These are phyloP conservation scores for Neurospora crassa DNA, from an alignment of 2,329 filamentous ascomycete species.

Conservation along the genomic window DNA sequence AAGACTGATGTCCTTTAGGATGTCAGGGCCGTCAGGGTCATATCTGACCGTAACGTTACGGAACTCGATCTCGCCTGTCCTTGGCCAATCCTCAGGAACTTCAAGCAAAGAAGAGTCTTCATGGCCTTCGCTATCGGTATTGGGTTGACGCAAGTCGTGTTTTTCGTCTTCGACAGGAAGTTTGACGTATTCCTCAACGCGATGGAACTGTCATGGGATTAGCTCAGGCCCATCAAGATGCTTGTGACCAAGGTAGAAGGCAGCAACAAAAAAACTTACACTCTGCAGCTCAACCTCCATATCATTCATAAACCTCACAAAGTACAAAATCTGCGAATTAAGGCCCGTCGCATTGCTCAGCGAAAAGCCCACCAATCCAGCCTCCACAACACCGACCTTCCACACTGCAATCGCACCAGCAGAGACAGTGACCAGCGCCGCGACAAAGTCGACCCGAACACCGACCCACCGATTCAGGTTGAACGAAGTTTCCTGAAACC, in stretches of 20 bases:
- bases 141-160: constrained; percentile 2
- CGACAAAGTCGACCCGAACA: constrained; percentile 44
- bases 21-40: constrained; percentile 19
- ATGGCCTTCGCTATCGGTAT: not conserved
- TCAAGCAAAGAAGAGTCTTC: constrained; percentile 3
- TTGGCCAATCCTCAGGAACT: constrained; percentile 20
- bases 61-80: constrained; percentile 20
- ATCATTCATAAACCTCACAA: constrained; percentile 46
- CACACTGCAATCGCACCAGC: constrained; percentile 44
- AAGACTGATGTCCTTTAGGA: constrained; percentile 21
- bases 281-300: constrained; percentile 48
- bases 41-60: constrained; percentile 21
- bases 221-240: not conserved
- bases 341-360: constrained; percentile 46
- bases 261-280: constrained; percentile 23
- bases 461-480: constrained; percentile 51
- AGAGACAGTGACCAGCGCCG: constrained; percentile 39
- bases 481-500: constrained; percentile 38
- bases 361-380: constrained; percentile 47
- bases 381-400: constrained; percentile 35
- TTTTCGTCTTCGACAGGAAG: constrained; percentile 20
- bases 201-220: constrained; percentile 16
- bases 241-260: not conserved
- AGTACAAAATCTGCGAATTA: constrained; percentile 38
- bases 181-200: constrained; percentile 23